Conservation (phyloP, 371 early-diverging fungal species). For the Basidiobolus meristosporus region DNA sequence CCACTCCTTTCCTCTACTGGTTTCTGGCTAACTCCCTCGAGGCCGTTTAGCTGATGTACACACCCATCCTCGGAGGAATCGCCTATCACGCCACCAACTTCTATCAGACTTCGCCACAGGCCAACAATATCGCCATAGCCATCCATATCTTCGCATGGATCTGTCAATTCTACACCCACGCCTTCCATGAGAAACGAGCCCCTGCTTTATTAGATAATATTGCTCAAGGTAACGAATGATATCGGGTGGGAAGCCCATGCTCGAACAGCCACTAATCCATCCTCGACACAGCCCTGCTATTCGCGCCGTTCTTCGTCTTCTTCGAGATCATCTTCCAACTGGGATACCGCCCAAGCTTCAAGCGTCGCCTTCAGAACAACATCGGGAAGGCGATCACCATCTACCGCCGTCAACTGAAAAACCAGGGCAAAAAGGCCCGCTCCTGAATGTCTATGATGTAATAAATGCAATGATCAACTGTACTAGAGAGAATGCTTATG, state of each 20-base stretch:
- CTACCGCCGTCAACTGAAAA: background rate
- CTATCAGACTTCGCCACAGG: slow-evolving; percentile 19
- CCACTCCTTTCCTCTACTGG: background rate
- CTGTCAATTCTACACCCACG: slow-evolving; percentile 77
- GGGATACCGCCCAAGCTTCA: slow-evolving; percentile 36
- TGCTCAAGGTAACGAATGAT: slow-evolving; percentile 38
- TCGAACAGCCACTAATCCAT: no score
- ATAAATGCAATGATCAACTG: no score
- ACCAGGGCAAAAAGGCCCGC: no score
- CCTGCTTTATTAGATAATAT: slow-evolving; percentile 79
- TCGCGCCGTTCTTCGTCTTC: slow-evolving; percentile 89
- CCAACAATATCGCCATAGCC: slow-evolving; percentile 21
- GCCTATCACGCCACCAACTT: slow-evolving; percentile 34
- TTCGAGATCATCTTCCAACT: slow-evolving; percentile 69
- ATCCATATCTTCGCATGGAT: slow-evolving; percentile 65
- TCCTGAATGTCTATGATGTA: no score
- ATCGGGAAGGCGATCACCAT: background rate
- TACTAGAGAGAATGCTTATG: no score
- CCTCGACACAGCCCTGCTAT: slow-evolving; percentile 36
- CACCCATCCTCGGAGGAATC: slow-evolving; percentile 36
- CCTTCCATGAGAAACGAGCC: slow-evolving; percentile 65
- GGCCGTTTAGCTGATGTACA: slow-evolving; percentile 12
- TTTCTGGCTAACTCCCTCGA: background rate
- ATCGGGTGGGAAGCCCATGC: no score
- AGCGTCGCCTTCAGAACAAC: no score